A percentile compares a stretch with the other conserved stretches of the same genome.
Evolutionary conservation across 441 rosid species (phyloP).

Genomic region (Hypseocharis bilobata): DNA sequence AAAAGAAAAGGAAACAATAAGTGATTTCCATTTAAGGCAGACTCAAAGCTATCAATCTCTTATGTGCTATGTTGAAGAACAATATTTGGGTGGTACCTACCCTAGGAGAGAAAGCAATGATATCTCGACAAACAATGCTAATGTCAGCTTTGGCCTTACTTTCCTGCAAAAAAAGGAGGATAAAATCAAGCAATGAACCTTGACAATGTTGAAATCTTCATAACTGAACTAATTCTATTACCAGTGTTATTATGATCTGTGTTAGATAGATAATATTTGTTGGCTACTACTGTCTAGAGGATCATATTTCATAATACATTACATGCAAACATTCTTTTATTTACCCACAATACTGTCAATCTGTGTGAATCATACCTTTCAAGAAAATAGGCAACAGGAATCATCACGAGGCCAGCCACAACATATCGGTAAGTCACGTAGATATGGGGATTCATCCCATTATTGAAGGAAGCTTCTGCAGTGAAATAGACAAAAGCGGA

Average conservation of each 20-base stretch:
- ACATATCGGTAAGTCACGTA: conserved; percentile 52
- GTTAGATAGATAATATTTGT: neutral
- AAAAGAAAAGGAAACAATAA: too few species aligned
- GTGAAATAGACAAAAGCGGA: conserved; percentile 46
- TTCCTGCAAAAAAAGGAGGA: conserved; percentile 33
- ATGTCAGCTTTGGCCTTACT: conserved; percentile 46
- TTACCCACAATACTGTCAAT: neutral
- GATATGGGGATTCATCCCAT: conserved; percentile 62
- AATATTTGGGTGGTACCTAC: conserved; percentile 20
- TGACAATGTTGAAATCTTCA: neutral
- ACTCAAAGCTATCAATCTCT: neutral
- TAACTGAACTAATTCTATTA: neutral
- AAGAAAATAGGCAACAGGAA: conserved; percentile 53
- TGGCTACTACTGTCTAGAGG: neutral
- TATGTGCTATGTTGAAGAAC: neutral
- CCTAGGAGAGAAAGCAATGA: conserved; percentile 54
- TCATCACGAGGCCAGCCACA: conserved; percentile 36
- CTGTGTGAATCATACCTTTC: conserved; percentile 37
- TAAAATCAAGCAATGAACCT: neutral
- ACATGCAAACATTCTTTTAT: too few species aligned
- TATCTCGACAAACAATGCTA: conserved; percentile 43
- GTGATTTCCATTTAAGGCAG: neutral
- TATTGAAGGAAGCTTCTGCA: conserved; percentile 53
- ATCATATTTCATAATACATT: too few species aligned
- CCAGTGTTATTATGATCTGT: neutral